Percentiles rank a stretch among this genome's conserved stretches.
Conservation (phyloP, 169 alveolate genomes). For the Cryptosporidium muris region DNA sequence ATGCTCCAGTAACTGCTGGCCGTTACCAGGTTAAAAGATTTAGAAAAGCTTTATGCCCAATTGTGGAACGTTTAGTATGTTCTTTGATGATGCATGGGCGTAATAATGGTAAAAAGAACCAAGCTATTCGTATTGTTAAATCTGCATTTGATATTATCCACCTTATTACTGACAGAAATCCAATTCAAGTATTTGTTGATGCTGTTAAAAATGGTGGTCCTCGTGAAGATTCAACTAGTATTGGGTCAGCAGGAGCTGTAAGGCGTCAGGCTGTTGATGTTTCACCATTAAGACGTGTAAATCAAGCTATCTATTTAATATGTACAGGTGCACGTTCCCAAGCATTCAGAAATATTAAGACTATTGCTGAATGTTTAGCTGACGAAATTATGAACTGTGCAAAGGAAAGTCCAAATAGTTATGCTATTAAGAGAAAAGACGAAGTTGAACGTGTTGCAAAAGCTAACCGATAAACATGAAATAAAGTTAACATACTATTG, state of each 20-base stretch:
- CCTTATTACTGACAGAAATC: slow-evolving; percentile 96
- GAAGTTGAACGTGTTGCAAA: slow-evolving; percentile 99
- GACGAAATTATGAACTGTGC: slow-evolving; percentile 99
- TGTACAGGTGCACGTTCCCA: slow-evolving; percentile 96
- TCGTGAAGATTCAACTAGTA: slow-evolving; percentile 98
- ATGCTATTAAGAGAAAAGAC: slow-evolving; percentile 99
- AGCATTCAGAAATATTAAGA: slow-evolving; percentile 97
- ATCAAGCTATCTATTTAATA: slow-evolving; percentile 97
- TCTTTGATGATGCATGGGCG: slow-evolving; percentile 88
- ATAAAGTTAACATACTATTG: neutral
- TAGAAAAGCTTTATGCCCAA: slow-evolving; percentile 99
- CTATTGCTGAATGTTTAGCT: slow-evolving; percentile 98
- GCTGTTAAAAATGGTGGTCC: slow-evolving; percentile 99
- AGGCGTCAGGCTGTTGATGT: slow-evolving; percentile 99
- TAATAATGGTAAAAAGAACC: slow-evolving; percentile 98
- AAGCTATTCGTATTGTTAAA: slow-evolving; percentile 96
- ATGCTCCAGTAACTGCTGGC: slow-evolving; percentile 99
- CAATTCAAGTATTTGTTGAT: slow-evolving; percentile 95
- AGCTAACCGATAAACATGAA: slow-evolving; percentile 93
- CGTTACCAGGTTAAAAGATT: slow-evolving; percentile 97
- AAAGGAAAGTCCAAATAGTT: slow-evolving; percentile 95
- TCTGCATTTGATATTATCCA: slow-evolving; percentile 98
- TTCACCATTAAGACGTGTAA: slow-evolving; percentile 98
- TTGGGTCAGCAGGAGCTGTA: slow-evolving; percentile 99
- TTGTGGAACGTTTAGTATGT: slow-evolving; percentile 95